A percentile compares a stretch with the other conserved stretches of the same genome.
Conservation (phyloP, 306 rosid species). For the Hippophae gyantsensis region DNA sequence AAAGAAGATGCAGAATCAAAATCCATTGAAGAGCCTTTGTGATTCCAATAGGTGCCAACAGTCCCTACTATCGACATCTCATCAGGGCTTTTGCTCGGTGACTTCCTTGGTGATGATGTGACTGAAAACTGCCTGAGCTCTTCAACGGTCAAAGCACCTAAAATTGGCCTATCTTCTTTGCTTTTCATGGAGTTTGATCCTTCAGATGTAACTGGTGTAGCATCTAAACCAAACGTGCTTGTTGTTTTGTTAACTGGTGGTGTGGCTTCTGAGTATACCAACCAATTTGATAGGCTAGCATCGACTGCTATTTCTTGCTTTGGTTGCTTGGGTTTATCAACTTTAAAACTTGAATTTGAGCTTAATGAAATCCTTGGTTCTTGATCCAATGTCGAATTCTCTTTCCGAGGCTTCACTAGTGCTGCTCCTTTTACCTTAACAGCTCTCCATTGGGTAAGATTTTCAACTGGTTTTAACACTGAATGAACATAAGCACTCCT, state of each 20-base stretch:
- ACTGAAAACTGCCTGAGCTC: constrained; percentile 67
- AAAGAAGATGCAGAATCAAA: constrained; percentile 41
- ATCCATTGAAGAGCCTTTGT: constrained; percentile 26
- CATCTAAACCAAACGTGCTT: constrained; percentile 9
- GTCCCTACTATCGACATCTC: constrained; percentile 78
- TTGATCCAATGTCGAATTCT: constrained; percentile 32
- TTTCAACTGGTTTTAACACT: constrained; percentile 77
- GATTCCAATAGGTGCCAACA: constrained; percentile 70
- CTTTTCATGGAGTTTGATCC: constrained; percentile 53
- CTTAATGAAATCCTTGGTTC: constrained; percentile 30
- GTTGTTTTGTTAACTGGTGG: constrained; percentile 33
- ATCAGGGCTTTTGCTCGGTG: constrained; percentile 54
- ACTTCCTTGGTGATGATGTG: constrained; percentile 60
- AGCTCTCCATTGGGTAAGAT: constrained; percentile 68
- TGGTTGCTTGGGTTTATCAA: constrained; percentile 31
- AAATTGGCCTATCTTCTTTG: constrained; percentile 77
- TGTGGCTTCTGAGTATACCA: constrained; percentile 47
- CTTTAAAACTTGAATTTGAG: constrained; percentile 27
- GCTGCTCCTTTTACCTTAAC: constrained; percentile 42
- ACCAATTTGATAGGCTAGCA: constrained; percentile 89
- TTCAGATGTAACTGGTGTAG: constrained; percentile 40
- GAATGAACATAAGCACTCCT: constrained; percentile 72
- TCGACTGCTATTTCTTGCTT: constrained; percentile 56
- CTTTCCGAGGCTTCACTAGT: constrained; percentile 47
- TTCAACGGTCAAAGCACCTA: constrained; percentile 75